Evolutionary conservation across 1,284 basidiomycete species (phyloP), one percentile per base, ranked within the genome.

Genomic region (Rhodotorula sp.): DNA sequence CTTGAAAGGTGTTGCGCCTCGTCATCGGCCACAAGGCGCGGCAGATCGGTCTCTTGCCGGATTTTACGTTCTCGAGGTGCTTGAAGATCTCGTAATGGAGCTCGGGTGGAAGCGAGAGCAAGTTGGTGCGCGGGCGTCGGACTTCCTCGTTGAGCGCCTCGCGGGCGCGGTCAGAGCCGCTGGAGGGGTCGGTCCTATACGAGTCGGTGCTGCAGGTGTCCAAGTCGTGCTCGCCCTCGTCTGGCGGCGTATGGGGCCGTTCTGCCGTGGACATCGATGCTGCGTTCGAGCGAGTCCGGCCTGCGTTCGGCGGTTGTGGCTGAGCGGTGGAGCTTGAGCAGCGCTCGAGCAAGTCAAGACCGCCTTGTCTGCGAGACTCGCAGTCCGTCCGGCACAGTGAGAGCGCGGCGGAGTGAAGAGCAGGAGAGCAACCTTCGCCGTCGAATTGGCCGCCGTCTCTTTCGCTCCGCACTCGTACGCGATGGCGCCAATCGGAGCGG

Each of bases 401-500:
- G 52, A 56, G 54, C 12, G n/a, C 5, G 2, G 47, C 15, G 26
- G n/a, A 46, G 39, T 6, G 14, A 18, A 56, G 14, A 12, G 26
- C 14, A 2, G 2, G 26, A 29, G 12, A 5, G 3, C 54, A 1
- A 26, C 54, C 12, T n/a, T n/a, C n/a, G n/a, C 26, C 52, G 31
- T n/a, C 58, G 54, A 57, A 23, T 51, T 31, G 34, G 34, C 15
- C 48, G 16, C 47, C 6, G 4, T 18, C 7, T 31, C 52, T 26
- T 14, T 34, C 46, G 26, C 46, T 54, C 34, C 46, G 26, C 49
- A n/a, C 34, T 31, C 18, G 26, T 23, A 54, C n/a, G 16, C 46
- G 12, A 68, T 71, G 65, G 62, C 70, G 6, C 46, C 64, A 16
- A 29, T 26, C 62, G 31, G 65, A 54, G 21, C 39, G 15, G 29